Evolutionary conservation across 108 stramenopile species (phyloP).

Genomic region (Nitzschia putrida): DNA sequence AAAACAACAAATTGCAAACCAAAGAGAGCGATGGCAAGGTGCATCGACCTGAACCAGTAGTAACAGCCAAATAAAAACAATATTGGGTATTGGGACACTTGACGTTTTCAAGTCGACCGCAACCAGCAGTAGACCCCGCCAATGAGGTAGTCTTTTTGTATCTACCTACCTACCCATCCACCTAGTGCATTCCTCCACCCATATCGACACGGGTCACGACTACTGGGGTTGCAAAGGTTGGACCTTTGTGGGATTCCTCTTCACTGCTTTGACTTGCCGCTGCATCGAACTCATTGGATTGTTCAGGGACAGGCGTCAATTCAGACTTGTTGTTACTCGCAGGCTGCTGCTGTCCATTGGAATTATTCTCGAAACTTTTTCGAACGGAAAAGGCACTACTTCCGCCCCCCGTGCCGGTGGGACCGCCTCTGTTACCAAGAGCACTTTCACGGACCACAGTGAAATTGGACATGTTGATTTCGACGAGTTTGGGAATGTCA

Average conservation of each 20-base stretch:
- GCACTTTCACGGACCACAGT: neutral
- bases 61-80: neutral
- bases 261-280: neutral
- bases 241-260: neutral
- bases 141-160: too few species aligned
- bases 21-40: constrained; percentile 59
- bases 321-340: too few species aligned
- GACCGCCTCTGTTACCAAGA: neutral
- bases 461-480: neutral
- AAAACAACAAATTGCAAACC: constrained; percentile 42
- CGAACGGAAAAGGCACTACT: too few species aligned
- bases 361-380: too few species aligned
- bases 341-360: too few species aligned
- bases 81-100: neutral
- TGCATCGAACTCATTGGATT: neutral
- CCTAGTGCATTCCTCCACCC: neutral
- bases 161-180: too few species aligned
- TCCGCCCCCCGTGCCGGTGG: too few species aligned
- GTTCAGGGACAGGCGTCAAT: neutral
- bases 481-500: neutral
- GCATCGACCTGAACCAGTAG: constrained; percentile 35
- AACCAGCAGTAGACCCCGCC: too few species aligned
- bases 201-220: neutral
- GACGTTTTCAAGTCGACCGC: too few species aligned
- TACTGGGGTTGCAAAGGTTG: neutral